These are phyloP conservation scores for Didymella pinodella DNA, from an alignment of 2,329 filamentous ascomycete species.

Conservation along the genomic window DNA sequence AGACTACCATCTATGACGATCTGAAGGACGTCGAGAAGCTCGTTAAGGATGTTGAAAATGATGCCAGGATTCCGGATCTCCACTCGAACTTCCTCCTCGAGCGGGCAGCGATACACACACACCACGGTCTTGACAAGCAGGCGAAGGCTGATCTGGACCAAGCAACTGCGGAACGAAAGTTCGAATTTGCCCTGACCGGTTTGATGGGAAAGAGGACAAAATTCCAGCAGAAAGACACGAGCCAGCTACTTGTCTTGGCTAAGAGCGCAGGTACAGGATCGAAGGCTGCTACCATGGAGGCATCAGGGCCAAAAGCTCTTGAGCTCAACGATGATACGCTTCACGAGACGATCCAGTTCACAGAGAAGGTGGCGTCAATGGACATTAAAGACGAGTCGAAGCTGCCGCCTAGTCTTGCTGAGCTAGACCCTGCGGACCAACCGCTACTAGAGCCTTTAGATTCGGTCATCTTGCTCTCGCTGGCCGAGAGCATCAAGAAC, in stretches of 20 bases:
- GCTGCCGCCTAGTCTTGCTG: conserved; percentile 68
- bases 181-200: conserved; percentile 84
- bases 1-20: conserved; percentile 67
- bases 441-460: conserved; percentile 84
- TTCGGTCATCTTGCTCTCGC: conserved; percentile 81
- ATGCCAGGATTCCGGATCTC: conserved; percentile 35
- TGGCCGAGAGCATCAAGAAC: conserved; percentile 89
- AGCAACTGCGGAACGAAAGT: conserved; percentile 72
- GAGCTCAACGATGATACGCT: conserved; percentile 92
- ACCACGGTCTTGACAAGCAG: conserved; percentile 81
- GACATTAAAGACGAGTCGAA: conserved; percentile 55
- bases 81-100: conserved; percentile 78
- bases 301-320: conserved; percentile 69
- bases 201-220: conserved; percentile 84
- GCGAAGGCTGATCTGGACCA: conserved; percentile 74
- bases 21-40: conserved; percentile 62
- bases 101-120: conserved; percentile 80
- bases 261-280: conserved; percentile 65
- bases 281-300: conserved; percentile 25
- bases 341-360: conserved; percentile 85
- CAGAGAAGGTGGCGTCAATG: conserved; percentile 59
- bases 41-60: conserved; percentile 36
- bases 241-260: conserved; percentile 90
- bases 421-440: conserved; percentile 78
- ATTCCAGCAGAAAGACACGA: conserved; percentile 80